phyloP scores from a whole-genome alignment of 1,284 basidiomycete species.

The Cryptococcus floricola region DNA sequence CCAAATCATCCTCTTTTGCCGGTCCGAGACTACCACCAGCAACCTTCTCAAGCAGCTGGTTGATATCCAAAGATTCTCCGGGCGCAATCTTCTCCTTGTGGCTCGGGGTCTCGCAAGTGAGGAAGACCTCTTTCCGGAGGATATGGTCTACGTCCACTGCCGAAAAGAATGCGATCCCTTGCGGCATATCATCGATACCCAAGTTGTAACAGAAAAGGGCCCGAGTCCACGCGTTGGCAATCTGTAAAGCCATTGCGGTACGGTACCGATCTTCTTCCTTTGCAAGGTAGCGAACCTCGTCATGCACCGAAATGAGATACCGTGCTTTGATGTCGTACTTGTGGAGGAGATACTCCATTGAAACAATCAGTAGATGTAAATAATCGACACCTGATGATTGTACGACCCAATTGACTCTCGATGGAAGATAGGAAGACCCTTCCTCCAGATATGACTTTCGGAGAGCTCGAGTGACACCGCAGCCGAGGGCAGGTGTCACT shows the following conservation, averaged over 20 bases:
- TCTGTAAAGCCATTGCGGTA: conserved; percentile 86
- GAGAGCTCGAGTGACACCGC: conserved; percentile 88
- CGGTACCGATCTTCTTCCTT: conserved; percentile 83
- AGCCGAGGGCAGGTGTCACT: conserved; percentile 87
- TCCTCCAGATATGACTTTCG: conserved; percentile 76
- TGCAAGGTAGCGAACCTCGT: conserved; percentile 92
- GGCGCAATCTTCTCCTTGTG: conserved; percentile 76
- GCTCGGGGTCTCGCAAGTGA: conserved; percentile 91
- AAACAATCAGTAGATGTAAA: conserved; percentile 89
- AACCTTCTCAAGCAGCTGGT: conserved; percentile 62
- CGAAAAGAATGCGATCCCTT: conserved; percentile 93
- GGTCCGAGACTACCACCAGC: conserved; percentile 17
- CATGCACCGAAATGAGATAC: conserved; percentile 95
- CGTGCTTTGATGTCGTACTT: conserved; percentile 84
- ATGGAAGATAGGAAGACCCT: conserved; percentile 78
- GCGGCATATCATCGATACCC: conserved; percentile 92
- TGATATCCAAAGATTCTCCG: conserved; percentile 80
- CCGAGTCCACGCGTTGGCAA: conserved; percentile 95
- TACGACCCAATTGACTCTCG: conserved; percentile 98
- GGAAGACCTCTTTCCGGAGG: conserved; percentile 91
- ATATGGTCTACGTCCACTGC: conserved; percentile 91
- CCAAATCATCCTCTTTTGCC: neutral
- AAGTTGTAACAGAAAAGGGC: conserved; percentile 86
- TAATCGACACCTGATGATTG: conserved; percentile 99
- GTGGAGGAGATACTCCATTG: conserved; percentile 83